phyloP scores from a whole-genome alignment of 2,329 filamentous ascomycete species.

The Sporothrix variecibatus region DNA sequence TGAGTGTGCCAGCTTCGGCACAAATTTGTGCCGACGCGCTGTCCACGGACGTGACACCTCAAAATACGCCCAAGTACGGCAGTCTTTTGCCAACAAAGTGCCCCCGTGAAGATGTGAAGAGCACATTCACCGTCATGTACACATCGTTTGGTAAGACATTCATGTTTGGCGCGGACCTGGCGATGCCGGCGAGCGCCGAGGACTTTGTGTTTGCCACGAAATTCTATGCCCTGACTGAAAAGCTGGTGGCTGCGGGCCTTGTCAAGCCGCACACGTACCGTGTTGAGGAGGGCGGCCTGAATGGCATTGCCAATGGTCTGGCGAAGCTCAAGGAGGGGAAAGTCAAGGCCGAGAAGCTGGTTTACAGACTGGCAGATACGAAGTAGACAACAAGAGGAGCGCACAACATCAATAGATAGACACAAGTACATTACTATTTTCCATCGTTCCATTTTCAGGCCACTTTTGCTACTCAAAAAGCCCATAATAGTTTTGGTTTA shows the following conservation, averaged over 20 bases:
- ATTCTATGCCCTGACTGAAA: constrained; percentile 30
- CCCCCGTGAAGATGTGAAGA: constrained; percentile 37
- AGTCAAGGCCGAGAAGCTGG: constrained; percentile 44
- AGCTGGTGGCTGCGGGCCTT: constrained; percentile 36
- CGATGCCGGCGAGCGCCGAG: constrained; percentile 15
- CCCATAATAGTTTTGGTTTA: no score
- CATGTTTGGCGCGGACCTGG: background rate
- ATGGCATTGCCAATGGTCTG: constrained; percentile 36
- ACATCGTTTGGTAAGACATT: constrained; percentile 25
- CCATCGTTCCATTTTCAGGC: no score
- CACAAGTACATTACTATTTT: background rate
- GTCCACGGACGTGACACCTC: background rate
- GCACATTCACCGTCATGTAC: constrained; percentile 24
- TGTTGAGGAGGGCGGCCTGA: constrained; percentile 34
- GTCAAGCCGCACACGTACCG: constrained; percentile 31
- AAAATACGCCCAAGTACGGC: constrained; percentile 11
- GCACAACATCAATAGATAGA: background rate
- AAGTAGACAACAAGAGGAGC: background rate
- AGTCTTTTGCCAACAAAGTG: background rate
- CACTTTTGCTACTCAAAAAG: no score
- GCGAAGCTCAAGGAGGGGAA: constrained; percentile 34
- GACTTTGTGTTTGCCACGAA: constrained; percentile 23
- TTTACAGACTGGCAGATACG: constrained; percentile 34
- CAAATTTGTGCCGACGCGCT: constrained; percentile 38
- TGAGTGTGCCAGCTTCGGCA: constrained; percentile 41